phyloP scores from a whole-genome alignment of 2,329 filamentous ascomycete genomes.

The Neonectria sp. region DNA sequence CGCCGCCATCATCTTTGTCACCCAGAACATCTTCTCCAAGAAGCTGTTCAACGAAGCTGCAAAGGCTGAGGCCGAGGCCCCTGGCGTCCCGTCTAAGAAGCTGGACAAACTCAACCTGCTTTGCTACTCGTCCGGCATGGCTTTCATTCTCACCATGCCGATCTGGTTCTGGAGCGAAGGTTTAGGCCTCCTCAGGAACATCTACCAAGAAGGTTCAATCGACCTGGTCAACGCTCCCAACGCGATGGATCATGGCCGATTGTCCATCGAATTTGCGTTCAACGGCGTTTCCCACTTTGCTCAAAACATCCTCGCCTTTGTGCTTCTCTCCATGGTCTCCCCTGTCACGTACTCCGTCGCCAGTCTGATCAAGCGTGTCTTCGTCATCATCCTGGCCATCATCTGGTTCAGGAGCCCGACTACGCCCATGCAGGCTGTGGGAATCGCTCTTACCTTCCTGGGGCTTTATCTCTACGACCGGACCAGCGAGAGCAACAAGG shows the following conservation, averaged over 20 bases:
- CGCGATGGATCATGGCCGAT: conserved; percentile 81
- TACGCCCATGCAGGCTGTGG: conserved; percentile 84
- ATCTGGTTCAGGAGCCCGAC: conserved; percentile 96
- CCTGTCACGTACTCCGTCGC: conserved; percentile 98
- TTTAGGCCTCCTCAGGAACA: conserved; percentile 80
- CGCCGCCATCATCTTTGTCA: conserved; percentile 95
- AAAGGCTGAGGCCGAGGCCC: conserved; percentile 83
- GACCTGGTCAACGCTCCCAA: conserved; percentile 72
- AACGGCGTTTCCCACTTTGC: conserved; percentile 97
- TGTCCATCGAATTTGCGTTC: conserved; percentile 91
- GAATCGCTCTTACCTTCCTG: conserved; percentile 90
- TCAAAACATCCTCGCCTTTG: conserved; percentile 95
- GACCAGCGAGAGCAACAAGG: conserved; percentile 89
- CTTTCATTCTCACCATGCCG: conserved; percentile 88
- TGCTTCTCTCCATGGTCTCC: conserved; percentile 92
- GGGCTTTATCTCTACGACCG: conserved; percentile 97
- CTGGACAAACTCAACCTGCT: conserved; percentile 97
- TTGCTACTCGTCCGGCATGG: conserved; percentile 96
- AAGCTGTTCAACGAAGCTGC: conserved; percentile 96
- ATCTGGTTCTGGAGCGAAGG: conserved; percentile 97
- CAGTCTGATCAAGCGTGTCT: conserved; percentile 95
- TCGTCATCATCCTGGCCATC: conserved; percentile 95
- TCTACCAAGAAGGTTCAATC: conserved; percentile 85
- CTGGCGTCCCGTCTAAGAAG: conserved; percentile 77
- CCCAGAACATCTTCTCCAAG: conserved; percentile 99